These are phyloP conservation scores for Maudiozyma serrabonitensis DNA, from an alignment of 805 yeast species.

Conservation along the genomic window DNA sequence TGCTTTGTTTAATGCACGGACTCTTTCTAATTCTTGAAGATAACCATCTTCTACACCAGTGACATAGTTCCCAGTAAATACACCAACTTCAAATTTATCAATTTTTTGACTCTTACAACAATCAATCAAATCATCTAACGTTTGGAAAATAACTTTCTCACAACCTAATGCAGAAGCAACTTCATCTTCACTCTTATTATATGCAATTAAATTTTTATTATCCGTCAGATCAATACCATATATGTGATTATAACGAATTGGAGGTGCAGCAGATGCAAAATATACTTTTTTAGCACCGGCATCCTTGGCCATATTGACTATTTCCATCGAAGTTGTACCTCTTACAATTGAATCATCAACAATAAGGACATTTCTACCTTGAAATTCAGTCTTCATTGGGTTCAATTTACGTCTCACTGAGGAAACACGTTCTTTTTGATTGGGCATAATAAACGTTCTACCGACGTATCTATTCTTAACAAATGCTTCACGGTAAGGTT, in stretches of 20 bases:
- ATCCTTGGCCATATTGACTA: slow-evolving; percentile 96
- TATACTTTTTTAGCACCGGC: slow-evolving; percentile 95
- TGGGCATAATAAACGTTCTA: slow-evolving; percentile 97
- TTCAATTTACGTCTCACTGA: slow-evolving; percentile 90
- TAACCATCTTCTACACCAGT: slow-evolving; percentile 90
- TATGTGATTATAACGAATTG: slow-evolving; percentile 91
- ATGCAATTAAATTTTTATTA: slow-evolving; percentile 87
- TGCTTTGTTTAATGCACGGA: slow-evolving; percentile 67
- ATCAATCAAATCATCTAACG: slow-evolving; percentile 67
- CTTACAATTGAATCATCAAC: slow-evolving; percentile 97
- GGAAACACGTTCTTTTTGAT: slow-evolving; percentile 87
- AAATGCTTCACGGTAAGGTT: slow-evolving; percentile 94
- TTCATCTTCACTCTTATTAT: slow-evolving; percentile 60
- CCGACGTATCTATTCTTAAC: slow-evolving; percentile 96
- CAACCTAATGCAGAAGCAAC: slow-evolving; percentile 77
- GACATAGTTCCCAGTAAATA: slow-evolving; percentile 86
- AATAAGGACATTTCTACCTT: slow-evolving; percentile 71
- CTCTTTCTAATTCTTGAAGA: slow-evolving; percentile 67
- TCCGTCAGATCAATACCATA: slow-evolving; percentile 98
- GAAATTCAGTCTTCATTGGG: slow-evolving; percentile 91
- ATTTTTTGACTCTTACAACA: slow-evolving; percentile 51
- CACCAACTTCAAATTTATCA: slow-evolving; percentile 83
- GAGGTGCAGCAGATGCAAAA: slow-evolving; percentile 96
- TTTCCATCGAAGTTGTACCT: slow-evolving; percentile 95
- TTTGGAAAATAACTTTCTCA: slow-evolving; percentile 83